These are phyloP conservation scores for Cercospora janseana DNA, from an alignment of 2,329 filamentous ascomycete genomes.

Conservation along the genomic window DNA sequence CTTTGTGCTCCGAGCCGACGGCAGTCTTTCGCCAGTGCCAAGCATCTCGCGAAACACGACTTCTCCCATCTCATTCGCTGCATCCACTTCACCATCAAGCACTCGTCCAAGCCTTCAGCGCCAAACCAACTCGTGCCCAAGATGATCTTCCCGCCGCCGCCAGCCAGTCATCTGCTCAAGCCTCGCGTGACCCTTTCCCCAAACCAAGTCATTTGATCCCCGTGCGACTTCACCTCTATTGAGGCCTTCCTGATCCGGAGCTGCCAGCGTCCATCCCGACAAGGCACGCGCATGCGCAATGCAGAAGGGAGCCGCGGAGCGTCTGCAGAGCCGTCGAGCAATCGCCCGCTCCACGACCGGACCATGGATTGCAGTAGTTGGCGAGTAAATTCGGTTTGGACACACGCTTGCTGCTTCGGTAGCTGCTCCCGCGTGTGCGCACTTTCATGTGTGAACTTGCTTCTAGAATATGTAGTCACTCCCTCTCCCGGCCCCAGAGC, in stretches of 20 bases:
- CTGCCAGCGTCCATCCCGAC: constrained; percentile 11
- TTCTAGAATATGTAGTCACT: neutral
- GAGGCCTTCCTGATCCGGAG: constrained; percentile 16
- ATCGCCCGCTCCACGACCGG: neutral
- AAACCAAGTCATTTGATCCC: constrained; percentile 8
- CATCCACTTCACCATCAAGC: neutral
- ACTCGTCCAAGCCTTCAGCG: constrained; percentile 11
- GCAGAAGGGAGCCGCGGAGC: neutral
- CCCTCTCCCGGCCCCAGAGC: neutral
- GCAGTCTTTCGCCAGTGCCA: neutral
- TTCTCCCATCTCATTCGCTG: constrained; percentile 15
- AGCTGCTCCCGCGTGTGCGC: too few species aligned
- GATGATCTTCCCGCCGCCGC: constrained; percentile 15
- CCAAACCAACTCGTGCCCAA: constrained; percentile 14
- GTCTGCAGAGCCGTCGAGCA: neutral
- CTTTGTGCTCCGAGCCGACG: neutral
- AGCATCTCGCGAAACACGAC: constrained; percentile 1
- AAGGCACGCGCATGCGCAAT: constrained; percentile 6
- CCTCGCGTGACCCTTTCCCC: neutral
- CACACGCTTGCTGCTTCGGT: too few species aligned
- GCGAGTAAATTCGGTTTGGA: too few species aligned
- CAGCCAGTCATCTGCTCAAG: constrained; percentile 21
- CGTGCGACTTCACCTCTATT: constrained; percentile 9
- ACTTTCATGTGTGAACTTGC: too few species aligned
- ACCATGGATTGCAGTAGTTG: neutral